Percentiles rank a stretch among this genome's conserved stretches.
phyloP scores from a whole-genome alignment of 2,329 filamentous ascomycete species.

The Alternaria dauci region DNA sequence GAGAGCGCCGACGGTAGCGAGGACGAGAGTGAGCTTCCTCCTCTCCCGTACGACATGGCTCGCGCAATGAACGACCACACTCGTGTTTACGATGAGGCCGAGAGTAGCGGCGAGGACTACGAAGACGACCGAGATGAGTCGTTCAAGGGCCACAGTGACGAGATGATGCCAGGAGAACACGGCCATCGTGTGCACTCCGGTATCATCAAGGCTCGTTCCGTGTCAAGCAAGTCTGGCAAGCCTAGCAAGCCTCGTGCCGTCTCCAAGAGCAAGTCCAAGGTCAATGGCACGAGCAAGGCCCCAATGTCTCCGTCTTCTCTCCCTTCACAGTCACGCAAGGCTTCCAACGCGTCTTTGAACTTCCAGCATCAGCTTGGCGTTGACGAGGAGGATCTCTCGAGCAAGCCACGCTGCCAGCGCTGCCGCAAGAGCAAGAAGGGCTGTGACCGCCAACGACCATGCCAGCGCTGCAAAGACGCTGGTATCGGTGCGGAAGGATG shows the following conservation, averaged over 20 bases:
- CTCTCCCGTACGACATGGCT: constrained; percentile 40
- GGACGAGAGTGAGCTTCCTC: constrained; percentile 59
- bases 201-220: constrained; percentile 48
- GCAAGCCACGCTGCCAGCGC: constrained; percentile 95
- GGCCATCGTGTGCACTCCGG: constrained; percentile 55
- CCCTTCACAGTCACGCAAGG: constrained; percentile 75
- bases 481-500: constrained; percentile 93
- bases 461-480: constrained; percentile 93
- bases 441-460: constrained; percentile 94
- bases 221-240: constrained; percentile 53
- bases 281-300: constrained; percentile 50
- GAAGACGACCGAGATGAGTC: constrained; percentile 61
- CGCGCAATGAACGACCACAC: constrained; percentile 27
- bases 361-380: constrained; percentile 68
- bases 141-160: constrained; percentile 65
- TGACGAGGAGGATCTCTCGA: constrained; percentile 90
- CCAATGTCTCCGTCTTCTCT: constrained; percentile 68
- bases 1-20: constrained; percentile 77
- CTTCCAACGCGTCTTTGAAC: constrained; percentile 73
- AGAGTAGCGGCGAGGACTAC: constrained; percentile 69
- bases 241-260: constrained; percentile 51
- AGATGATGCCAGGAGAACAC: constrained; percentile 50
- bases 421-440: constrained; percentile 99
- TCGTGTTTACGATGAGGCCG: constrained; percentile 59
- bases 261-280: constrained; percentile 63